Base-by-base conservation (phyloP, 73 alveolate species). In the Breviolum minutum region DNA sequence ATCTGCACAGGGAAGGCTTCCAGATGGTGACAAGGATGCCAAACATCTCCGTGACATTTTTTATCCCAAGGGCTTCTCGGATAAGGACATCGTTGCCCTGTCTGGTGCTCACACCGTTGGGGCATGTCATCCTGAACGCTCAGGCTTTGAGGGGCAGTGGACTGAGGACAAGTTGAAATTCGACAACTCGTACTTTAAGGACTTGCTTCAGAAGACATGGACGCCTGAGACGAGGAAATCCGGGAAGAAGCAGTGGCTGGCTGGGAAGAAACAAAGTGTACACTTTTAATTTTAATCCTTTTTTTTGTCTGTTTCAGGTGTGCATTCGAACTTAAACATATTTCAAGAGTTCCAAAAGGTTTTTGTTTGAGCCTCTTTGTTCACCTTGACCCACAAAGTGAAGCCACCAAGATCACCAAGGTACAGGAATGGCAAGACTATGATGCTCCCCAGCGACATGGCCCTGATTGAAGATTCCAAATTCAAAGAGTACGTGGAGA, bases 51-150 rank as follows among this genome's bases (percentile, higher is more conserved):
- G 96, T 62, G 79, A 89, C 26, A 68, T 89, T 79, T 89, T 89
- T 82, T 40, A 27, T 30, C 80, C 32, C 83, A 87, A 87, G 93
- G 99, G 99, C 95, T 82, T 95, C 68, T n/a, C 54, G 13, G 99
- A 95, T 89, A 86, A 73, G 81, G 99, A 81, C 77, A 95, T 95
- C 29, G 99, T 95, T 12, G 99, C 95, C 19, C 73, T 95, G 54
- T 95, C 99, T 16, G 99, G 99, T 16, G 99, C 99, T 26, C 99
- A 95, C 89, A 82, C 99, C 14, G 88, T 95, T n/a, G 99, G 99
- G 30, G 62, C 60, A 48, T 91, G 97, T 63, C 97, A 91, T 60
- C 61, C 29, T 6, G 97, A 73, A 11, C 87, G 97, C 61, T 91
- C 89, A 7, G 97, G 97, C 63, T 91, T 91, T 91, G 89, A 91